Evolutionary conservation across 2,329 filamentous ascomycete genomes (phyloP).

Genomic region (Ascochyta viciae-villosae): DNA sequence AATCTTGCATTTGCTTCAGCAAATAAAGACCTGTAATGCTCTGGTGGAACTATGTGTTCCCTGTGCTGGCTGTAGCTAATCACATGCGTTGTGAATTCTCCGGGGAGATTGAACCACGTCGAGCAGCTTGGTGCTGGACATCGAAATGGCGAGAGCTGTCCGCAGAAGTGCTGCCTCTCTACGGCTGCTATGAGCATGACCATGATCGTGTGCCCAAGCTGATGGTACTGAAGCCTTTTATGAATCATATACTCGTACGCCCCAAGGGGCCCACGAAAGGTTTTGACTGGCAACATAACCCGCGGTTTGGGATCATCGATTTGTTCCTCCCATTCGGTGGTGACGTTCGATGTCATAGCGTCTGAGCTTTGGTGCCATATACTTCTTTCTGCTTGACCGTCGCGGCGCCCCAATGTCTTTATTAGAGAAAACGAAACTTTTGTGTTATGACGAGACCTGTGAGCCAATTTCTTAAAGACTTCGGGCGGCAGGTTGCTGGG

Average conservation of each 20-base stretch:
- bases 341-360: not conserved
- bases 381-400: slow-evolving; percentile 6
- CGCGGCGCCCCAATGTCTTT: not conserved
- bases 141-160: slow-evolving; percentile 1
- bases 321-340: not conserved
- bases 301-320: not conserved
- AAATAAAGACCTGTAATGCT: not conserved
- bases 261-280: slow-evolving; percentile 1
- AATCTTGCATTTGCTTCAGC: not conserved
- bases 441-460: not conserved
- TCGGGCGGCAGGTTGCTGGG: not conserved
- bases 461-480: not conserved
- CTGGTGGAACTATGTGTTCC: slow-evolving; percentile 1
- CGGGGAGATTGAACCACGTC: not conserved
- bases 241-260: not conserved
- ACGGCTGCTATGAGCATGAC: slow-evolving; percentile 3
- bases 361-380: not conserved
- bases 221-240: not conserved
- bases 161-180: slow-evolving; percentile 1
- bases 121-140: slow-evolving; percentile 3
- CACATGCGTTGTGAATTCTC: slow-evolving; percentile 6
- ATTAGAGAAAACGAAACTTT: not conserved
- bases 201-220: not conserved
- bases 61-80: not conserved
- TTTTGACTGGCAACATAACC: not conserved